Conservation (phyloP, 768 basidiomycete genomes). For the Collybiopsis luxurians region DNA sequence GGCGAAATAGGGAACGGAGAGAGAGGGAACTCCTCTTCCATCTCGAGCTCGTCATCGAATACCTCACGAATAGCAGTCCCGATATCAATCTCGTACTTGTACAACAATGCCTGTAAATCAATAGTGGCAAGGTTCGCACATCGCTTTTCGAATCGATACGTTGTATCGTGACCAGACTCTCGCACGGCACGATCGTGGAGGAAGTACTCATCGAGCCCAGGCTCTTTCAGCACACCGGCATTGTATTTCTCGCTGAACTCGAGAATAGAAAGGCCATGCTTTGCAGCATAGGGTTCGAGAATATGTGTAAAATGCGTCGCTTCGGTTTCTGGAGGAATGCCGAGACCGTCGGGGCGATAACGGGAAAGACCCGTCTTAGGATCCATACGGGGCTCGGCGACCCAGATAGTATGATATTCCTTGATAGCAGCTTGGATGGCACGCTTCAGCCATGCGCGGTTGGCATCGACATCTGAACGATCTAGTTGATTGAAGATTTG, state of each 20-base stretch:
- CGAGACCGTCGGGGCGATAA: conserved; percentile 89
- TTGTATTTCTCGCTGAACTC: conserved; percentile 99
- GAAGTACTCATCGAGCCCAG: conserved; percentile 94
- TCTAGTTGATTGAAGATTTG: conserved; percentile 98
- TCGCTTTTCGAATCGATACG: conserved; percentile 96
- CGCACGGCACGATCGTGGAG: conserved; percentile 94
- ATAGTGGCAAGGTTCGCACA: conserved; percentile 97
- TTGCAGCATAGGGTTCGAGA: conserved; percentile 90
- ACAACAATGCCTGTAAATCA: conserved; percentile 91
- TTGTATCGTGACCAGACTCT: conserved; percentile 95
- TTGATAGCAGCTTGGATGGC: conserved; percentile 98
- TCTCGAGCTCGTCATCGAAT: conserved; percentile 87
- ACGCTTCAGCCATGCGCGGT: conserved; percentile 89
- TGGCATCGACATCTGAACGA: conserved; percentile 72
- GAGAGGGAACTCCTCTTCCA: conserved; percentile 90
- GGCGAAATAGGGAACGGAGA: conserved; percentile 88
- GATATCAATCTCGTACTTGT: conserved; percentile 99
- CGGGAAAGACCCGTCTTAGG: conserved; percentile 92
- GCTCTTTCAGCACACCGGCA: conserved; percentile 77
- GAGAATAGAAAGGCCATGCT: conserved; percentile 88
- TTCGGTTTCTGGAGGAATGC: conserved; percentile 98
- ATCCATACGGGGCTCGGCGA: conserved; percentile 91
- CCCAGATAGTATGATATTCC: conserved; percentile 98
- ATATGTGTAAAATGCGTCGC: conserved; percentile 98
- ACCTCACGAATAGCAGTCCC: conserved; percentile 96